Evolutionary conservation across 352 stramenopile species (phyloP).

Genomic region (Peronosclerospora sorghi): DNA sequence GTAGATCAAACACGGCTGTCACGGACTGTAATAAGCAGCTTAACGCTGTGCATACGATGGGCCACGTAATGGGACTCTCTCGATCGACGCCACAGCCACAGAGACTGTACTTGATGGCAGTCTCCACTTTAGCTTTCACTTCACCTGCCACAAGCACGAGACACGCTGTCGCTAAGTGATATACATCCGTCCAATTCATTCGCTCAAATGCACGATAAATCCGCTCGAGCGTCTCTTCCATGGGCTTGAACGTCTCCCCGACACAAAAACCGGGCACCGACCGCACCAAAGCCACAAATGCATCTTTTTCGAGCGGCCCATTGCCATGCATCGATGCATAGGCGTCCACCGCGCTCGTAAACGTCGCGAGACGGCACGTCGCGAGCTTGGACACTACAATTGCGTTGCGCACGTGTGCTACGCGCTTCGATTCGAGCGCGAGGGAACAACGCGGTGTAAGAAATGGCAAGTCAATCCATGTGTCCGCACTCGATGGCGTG

Average conservation of each 20-base stretch:
- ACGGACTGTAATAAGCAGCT: constrained; percentile 43
- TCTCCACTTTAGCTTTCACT: constrained; percentile 41
- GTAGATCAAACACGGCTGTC: constrained; percentile 53
- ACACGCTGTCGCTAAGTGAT: constrained; percentile 48
- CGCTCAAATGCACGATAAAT: constrained; percentile 56
- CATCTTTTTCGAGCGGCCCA: constrained; percentile 28
- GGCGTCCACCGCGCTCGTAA: constrained; percentile 27
- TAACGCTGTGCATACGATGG: constrained; percentile 29
- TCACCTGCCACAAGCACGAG: constrained; percentile 43
- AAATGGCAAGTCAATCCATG: constrained; percentile 44
- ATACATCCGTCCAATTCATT: constrained; percentile 43
- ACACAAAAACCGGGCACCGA: constrained; percentile 40
- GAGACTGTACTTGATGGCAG: constrained; percentile 46
- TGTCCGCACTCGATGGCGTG: constrained; percentile 29
- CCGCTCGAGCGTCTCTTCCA: constrained; percentile 52
- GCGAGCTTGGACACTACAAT: constrained; percentile 54
- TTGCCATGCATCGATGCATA: constrained; percentile 11
- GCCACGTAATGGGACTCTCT: constrained; percentile 27
- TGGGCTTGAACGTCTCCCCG: constrained; percentile 44
- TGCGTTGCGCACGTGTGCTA: constrained; percentile 52
- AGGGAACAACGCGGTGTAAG: constrained; percentile 49
- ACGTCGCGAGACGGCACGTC: constrained; percentile 27
- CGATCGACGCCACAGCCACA: constrained; percentile 23
- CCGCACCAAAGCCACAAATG: constrained; percentile 50
- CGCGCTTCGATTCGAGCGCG: constrained; percentile 68